phyloP scores from a whole-genome alignment of 768 basidiomycete genomes.

The Chlorophyllum brunneum region DNA sequence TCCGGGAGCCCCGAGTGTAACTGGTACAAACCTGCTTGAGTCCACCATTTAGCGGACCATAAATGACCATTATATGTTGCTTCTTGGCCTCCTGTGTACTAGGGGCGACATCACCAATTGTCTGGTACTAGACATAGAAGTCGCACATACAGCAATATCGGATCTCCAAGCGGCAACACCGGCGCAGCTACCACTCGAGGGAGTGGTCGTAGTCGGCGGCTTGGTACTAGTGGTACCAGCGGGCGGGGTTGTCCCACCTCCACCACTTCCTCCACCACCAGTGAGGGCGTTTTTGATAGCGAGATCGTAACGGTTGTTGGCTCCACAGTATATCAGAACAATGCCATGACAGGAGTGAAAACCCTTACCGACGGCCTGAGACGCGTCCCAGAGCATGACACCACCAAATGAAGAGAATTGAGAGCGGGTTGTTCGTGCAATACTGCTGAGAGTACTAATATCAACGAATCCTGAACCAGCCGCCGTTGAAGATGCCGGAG shows the following conservation, averaged over 20 bases:
- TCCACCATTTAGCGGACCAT: slow-evolving; percentile 51
- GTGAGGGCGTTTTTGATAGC: slow-evolving; percentile 39
- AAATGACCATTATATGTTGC: slow-evolving; percentile 40
- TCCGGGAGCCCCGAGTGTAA: too few relatives aligned
- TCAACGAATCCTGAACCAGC: slow-evolving; percentile 53
- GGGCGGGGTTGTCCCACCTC: not conserved
- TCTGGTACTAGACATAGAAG: slow-evolving; percentile 13
- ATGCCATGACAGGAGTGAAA: not conserved
- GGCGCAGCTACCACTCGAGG: slow-evolving; percentile 32
- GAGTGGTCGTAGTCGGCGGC: slow-evolving; percentile 18
- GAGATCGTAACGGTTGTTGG: slow-evolving; percentile 37
- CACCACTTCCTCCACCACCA: slow-evolving; percentile 16
- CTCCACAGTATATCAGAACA: slow-evolving; percentile 13
- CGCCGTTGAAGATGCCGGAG: slow-evolving; percentile 46
- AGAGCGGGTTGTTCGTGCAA: slow-evolving; percentile 35
- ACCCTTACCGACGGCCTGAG: slow-evolving; percentile 32
- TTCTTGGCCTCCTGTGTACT: slow-evolving; percentile 41
- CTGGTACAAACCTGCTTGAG: slow-evolving; percentile 28
- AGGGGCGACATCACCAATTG: not conserved
- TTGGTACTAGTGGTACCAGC: not conserved
- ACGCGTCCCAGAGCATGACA: slow-evolving; percentile 40
- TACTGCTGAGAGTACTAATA: slow-evolving; percentile 34
- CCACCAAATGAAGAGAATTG: slow-evolving; percentile 55
- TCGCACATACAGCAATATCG: slow-evolving; percentile 35
- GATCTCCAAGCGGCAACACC: slow-evolving; percentile 39